A percentile compares a stretch with the other conserved stretches of the same genome.
Evolutionary conservation across 768 basidiomycete genomes (phyloP).

Genomic region (Tylopilus sp.): DNA sequence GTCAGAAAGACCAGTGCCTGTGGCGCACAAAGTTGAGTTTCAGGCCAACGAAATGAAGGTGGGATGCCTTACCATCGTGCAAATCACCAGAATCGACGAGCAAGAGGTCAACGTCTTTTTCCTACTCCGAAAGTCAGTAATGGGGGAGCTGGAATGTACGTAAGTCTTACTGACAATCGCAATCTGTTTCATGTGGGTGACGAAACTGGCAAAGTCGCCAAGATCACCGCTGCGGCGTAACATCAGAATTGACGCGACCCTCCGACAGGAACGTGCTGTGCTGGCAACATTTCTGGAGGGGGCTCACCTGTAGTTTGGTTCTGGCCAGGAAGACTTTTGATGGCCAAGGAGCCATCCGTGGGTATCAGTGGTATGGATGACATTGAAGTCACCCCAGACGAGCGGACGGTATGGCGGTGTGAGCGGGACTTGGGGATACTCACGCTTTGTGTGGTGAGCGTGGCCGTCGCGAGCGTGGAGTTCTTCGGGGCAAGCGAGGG

Average conservation of each 20-base stretch:
- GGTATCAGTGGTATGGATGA: constrained; percentile 83
- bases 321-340: constrained; percentile 67
- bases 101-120: constrained; percentile 77
- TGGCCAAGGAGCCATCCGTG: constrained; percentile 85
- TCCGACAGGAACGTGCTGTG: background rate
- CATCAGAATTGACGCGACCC: background rate
- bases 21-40: constrained; percentile 4
- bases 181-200: constrained; percentile 73
- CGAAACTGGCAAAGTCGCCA: constrained; percentile 88
- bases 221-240: constrained; percentile 46
- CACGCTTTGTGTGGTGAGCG: constrained; percentile 35
- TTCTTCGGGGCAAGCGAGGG: constrained; percentile 18
- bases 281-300: background rate
- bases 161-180: constrained; percentile 45
- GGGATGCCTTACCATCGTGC: constrained; percentile 50
- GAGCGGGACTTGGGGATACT: constrained; percentile 40
- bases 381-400: constrained; percentile 87
- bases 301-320: constrained; percentile 67
- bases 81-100: constrained; percentile 81
- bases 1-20: constrained; percentile 75
- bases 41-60: background rate
- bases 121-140: constrained; percentile 27
- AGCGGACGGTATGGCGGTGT: constrained; percentile 63
- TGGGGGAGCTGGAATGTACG: background rate
- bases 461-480: constrained; percentile 27